Conservation (phyloP, 73 alveolate genomes). For the Blepharisma stoltei region DNA sequence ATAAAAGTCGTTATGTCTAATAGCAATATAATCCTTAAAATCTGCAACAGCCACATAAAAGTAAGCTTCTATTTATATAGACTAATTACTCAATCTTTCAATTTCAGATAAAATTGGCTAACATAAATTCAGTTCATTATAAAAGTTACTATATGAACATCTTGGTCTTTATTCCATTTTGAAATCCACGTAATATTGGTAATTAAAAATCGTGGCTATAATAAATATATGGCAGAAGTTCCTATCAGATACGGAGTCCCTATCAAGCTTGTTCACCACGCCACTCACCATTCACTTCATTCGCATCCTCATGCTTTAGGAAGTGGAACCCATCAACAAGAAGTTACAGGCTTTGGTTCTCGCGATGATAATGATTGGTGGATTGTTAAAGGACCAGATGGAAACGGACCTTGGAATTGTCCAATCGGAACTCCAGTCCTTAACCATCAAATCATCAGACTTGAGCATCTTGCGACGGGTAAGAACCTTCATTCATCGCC, state of each 20-base stretch:
- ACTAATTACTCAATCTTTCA: too few species aligned
- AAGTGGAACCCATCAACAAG: constrained; percentile 1
- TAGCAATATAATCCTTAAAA: too few species aligned
- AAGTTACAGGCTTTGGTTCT: neutral
- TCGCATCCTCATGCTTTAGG: neutral
- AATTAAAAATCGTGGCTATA: neutral
- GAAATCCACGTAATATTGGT: too few species aligned
- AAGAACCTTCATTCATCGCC: constrained; percentile 52
- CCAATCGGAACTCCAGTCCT: constrained; percentile 40
- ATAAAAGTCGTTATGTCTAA: too few species aligned
- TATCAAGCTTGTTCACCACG: neutral
- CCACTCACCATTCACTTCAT: neutral
- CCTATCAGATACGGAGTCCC: constrained; percentile 20
- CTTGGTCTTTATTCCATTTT: too few species aligned
- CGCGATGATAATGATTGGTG: constrained; percentile 30
- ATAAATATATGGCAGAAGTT: neutral
- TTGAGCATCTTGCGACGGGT: constrained; percentile 56
- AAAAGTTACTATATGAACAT: too few species aligned
- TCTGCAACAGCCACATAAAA: too few species aligned
- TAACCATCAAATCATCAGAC: constrained; percentile 41
- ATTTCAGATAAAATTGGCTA: too few species aligned
- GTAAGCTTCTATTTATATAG: too few species aligned
- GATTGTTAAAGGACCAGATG: constrained; percentile 49
- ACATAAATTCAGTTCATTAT: too few species aligned
- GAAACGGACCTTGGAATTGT: constrained; percentile 30